Evolutionary conservation across 2,329 filamentous ascomycete genomes (phyloP), one percentile per base, ranked within the genome.

Genomic region (Colletotrichum filicis): DNA sequence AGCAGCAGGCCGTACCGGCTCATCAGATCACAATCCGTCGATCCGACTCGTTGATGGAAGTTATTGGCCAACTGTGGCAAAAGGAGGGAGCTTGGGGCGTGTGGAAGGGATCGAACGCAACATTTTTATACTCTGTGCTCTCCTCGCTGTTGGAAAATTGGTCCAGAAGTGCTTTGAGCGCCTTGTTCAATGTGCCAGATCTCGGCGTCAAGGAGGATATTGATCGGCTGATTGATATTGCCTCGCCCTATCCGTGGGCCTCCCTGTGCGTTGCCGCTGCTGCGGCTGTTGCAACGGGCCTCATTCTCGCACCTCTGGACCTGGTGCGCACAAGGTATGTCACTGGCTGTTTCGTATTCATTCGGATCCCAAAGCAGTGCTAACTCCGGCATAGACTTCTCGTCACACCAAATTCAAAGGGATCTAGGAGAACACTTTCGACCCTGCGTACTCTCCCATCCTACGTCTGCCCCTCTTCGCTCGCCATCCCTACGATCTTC

Each of bases 41-140:
- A 72, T 87, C 94, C 12, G 93, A 96, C 79, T 96, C 95, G 1
- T 87, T 98, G 70, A 89, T 95, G 77, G 95, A 98, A 76, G 94
- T 97, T 3, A 90, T 99, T 73, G 92, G 92, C 7, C 93, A 97
- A 80, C 85, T 98, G 24, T 98, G 97, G 94, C 89, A 92, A 60
- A 96, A 93, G 77, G 96, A 97, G 80, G 94, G 95, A 46, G 92
- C 92, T 0, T 95, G 95, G 88, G 97, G 97, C 5, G 92, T 98
- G 5, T 99, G 96, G 95, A 98, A 98, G 82, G 92, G 93, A 9
- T 94, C 95, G 49, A 98, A 98, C 80, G 91, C 94, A 16, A 97
- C 95, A 1, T 99, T 98, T 79, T 87, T 98, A 62, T 98, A 98
- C 83, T 94, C 92, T 0, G 90, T 98, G 59, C 87, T 98, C 22